Base-by-base conservation (phyloP, 1,139 yeast genomes). In the Kodamaea alishanica region DNA sequence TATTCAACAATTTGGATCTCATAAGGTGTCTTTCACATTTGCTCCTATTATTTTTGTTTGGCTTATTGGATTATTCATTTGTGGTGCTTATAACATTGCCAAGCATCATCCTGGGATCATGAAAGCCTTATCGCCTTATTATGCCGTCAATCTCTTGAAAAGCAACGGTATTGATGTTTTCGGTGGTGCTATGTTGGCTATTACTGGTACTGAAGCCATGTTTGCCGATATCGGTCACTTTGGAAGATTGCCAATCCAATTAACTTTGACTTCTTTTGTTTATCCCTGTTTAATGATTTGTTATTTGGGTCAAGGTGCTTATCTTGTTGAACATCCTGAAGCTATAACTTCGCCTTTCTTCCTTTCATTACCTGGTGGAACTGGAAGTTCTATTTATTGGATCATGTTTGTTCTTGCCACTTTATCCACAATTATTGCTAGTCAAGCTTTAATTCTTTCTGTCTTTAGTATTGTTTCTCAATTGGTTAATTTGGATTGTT, bases 171-270 rank as follows among this genome's bases (percentile, higher is more conserved):
- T 75, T 28, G 76, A 73, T 47, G 65, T 67, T 2, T 58, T 79
- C 32, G 67, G 75, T 7, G 73, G 77, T 5, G 74, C 75, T 2
- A 71, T 77, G 73, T 67, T 79, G 41, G 63, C 80, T 1, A 62
- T 79, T 23, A 77, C 84, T 0, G 84, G 84, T 30, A 65, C 76
- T 2, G 84, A 79, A 48, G 82, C 83, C 4, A 72, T 79, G 78
- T 79, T 79, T 59, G 80, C 82, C 4, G 83, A 79, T 55, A 63
- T 78, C 39, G 79, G 82, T 1, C 80, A 75, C 45, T 75, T 77
- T 50, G 77, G 80, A 2, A 60, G 62, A 29, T 48, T 63, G 6
- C 76, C 83, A 0, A 65, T 76, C 31, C 80, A 75, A 45, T 46
- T 77, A 25, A 64, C 81, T 2, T 52, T 77, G 43, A 45, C 65